Conservation (phyloP, 345 rosid species). For the Eutrema heterophyllum region DNA sequence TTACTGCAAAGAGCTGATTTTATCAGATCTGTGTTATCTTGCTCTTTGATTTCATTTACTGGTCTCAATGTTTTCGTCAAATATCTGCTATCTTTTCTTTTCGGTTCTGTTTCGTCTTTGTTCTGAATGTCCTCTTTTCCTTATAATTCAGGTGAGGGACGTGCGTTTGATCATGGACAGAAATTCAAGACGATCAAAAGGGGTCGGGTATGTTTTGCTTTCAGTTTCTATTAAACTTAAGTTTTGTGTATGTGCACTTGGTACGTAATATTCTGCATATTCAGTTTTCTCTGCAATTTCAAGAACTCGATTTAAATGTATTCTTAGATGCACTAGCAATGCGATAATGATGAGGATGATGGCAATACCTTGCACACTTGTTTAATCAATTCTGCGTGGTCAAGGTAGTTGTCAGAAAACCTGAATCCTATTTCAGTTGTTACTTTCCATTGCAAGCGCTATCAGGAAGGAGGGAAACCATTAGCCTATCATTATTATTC, state of each 20-base stretch:
- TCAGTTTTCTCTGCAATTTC: slow-evolving; percentile 35
- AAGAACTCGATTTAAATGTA: slow-evolving; percentile 85
- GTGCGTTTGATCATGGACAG: slow-evolving; percentile 97
- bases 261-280: slow-evolving; percentile 45
- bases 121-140: slow-evolving; percentile 6
- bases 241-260: slow-evolving; percentile 34
- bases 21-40: neutral
- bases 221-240: slow-evolving; percentile 3
- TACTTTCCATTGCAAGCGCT: slow-evolving; percentile 35
- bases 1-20: neutral
- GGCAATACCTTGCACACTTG: slow-evolving; percentile 92
- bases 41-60: neutral
- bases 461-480: slow-evolving; percentile 30
- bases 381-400: slow-evolving; percentile 90
- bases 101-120: neutral
- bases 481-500: slow-evolving; percentile 24
- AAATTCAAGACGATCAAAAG: slow-evolving; percentile 90
- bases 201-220: slow-evolving; percentile 81
- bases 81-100: neutral
- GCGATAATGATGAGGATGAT: slow-evolving; percentile 97
- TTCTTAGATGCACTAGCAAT: slow-evolving; percentile 94
- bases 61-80: neutral
- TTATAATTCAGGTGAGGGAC: slow-evolving; percentile 74
- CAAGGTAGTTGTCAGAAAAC: slow-evolving; percentile 90
- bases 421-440: slow-evolving; percentile 49